Evolutionary conservation across 163 green algal species (phyloP).

Genomic region (Scenedesmus sp.): DNA sequence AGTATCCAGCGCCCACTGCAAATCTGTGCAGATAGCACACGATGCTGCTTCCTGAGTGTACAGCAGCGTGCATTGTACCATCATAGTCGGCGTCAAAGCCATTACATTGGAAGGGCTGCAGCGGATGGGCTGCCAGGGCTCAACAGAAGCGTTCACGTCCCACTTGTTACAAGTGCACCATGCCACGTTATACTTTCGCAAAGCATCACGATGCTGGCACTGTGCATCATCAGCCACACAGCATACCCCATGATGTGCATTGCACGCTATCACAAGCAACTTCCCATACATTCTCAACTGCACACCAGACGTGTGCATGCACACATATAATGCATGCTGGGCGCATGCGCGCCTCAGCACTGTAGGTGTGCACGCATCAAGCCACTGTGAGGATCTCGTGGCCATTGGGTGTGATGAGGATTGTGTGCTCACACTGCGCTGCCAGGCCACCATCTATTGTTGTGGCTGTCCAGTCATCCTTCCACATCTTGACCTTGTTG

Average conservation of each 20-base stretch:
- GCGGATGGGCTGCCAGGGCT: too few relatives aligned
- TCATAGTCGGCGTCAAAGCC: too few relatives aligned
- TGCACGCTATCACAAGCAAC: background rate
- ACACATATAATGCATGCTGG: background rate
- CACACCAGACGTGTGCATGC: background rate
- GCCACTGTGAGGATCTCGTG: conserved; percentile 39
- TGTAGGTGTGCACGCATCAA: background rate
- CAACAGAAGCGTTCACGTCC: background rate
- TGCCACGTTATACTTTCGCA: background rate
- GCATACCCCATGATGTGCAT: background rate
- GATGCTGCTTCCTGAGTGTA: background rate
- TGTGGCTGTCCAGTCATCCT: conserved; percentile 94
- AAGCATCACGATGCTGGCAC: background rate
- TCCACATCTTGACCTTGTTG: conserved; percentile 75
- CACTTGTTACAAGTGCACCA: background rate
- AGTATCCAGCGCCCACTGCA: background rate
- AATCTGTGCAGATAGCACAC: background rate
- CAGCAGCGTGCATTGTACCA: background rate
- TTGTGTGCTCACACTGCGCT: conserved; percentile 96
- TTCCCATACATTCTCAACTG: background rate
- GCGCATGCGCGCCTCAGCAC: background rate
- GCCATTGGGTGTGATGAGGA: conserved; percentile 72
- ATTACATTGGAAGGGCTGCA: too few relatives aligned
- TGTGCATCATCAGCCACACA: background rate
- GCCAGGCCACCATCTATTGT: conserved; percentile 87